Conservation (phyloP, 164 flowering plant species). For the Malania oleifera region DNA sequence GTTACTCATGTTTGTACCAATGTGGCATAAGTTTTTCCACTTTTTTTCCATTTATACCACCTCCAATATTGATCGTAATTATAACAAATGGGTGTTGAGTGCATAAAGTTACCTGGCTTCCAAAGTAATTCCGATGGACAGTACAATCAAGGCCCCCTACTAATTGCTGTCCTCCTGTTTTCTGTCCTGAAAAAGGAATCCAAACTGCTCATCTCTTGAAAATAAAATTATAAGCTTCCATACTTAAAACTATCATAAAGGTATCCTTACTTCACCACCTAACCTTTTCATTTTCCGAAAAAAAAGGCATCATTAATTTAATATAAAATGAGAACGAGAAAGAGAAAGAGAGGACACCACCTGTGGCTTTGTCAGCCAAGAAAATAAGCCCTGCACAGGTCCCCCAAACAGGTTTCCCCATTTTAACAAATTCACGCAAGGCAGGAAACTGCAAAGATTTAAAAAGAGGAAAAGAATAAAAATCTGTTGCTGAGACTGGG, state of each 20-base stretch:
- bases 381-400: constrained; percentile 98
- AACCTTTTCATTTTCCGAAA: too few species aligned
- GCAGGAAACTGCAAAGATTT: constrained; percentile 71
- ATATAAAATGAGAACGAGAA: neutral
- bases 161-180: constrained; percentile 81
- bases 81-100: neutral
- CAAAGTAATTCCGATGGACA: constrained; percentile 90
- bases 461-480: neutral
- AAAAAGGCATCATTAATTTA: too few species aligned
- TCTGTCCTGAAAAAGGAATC: constrained; percentile 58
- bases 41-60: too few species aligned
- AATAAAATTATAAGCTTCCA: neutral
- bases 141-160: constrained; percentile 92
- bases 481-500: too few species aligned
- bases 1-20: too few species aligned
- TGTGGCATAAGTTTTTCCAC: too few species aligned
- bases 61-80: neutral
- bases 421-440: constrained; percentile 73
- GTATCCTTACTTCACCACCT: neutral
- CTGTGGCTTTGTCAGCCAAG: constrained; percentile 76
- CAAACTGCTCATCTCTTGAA: too few species aligned
- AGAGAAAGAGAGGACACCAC: constrained; percentile 28
- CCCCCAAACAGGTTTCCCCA: constrained; percentile 99
- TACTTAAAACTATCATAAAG: neutral
- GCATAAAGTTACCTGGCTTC: constrained; percentile 67